These are phyloP conservation scores for Austroboletus novae-zelandiae DNA, from an alignment of 1,284 basidiomycete genomes.

Conservation along the genomic window DNA sequence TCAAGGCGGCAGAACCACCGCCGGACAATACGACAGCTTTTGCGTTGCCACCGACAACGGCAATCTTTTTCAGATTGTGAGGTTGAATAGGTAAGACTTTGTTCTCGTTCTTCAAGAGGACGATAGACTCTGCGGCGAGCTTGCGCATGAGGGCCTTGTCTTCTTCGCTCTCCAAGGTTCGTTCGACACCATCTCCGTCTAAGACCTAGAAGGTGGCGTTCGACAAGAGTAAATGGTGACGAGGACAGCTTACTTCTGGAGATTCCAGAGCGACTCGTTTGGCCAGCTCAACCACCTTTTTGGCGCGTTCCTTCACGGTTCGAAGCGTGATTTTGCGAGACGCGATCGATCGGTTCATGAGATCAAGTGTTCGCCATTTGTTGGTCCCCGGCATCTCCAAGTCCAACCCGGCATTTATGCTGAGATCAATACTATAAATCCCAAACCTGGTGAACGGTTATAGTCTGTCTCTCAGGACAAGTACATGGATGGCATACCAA, in stretches of 20 bases:
- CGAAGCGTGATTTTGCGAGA: slow-evolving; percentile 62
- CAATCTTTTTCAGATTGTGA: slow-evolving; percentile 57
- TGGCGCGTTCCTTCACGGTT: slow-evolving; percentile 69
- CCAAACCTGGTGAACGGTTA: slow-evolving; percentile 50
- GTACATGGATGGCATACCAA: slow-evolving; percentile 47
- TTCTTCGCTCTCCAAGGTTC: slow-evolving; percentile 56
- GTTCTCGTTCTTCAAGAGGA: slow-evolving; percentile 72
- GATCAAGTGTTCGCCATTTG: slow-evolving; percentile 66
- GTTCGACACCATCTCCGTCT: slow-evolving; percentile 65
- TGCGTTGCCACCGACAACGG: slow-evolving; percentile 77
- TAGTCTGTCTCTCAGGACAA: not conserved
- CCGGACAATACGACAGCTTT: slow-evolving; percentile 67
- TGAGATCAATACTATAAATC: slow-evolving; percentile 61
- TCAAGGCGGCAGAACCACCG: slow-evolving; percentile 73
- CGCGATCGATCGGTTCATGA: slow-evolving; percentile 60
- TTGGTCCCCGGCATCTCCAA: slow-evolving; percentile 78
- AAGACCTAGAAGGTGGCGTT: slow-evolving; percentile 43
- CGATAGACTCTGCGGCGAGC: slow-evolving; percentile 65
- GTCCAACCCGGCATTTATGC: slow-evolving; percentile 74
- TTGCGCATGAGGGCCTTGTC: slow-evolving; percentile 62
- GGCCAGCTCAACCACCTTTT: slow-evolving; percentile 62
- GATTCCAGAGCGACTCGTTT: slow-evolving; percentile 60
- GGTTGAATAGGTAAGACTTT: slow-evolving; percentile 58
- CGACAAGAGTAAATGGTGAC: not conserved
- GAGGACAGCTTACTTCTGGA: slow-evolving; percentile 47